phyloP scores from a whole-genome alignment of 768 basidiomycete species.

The Boletus barrowsii region DNA sequence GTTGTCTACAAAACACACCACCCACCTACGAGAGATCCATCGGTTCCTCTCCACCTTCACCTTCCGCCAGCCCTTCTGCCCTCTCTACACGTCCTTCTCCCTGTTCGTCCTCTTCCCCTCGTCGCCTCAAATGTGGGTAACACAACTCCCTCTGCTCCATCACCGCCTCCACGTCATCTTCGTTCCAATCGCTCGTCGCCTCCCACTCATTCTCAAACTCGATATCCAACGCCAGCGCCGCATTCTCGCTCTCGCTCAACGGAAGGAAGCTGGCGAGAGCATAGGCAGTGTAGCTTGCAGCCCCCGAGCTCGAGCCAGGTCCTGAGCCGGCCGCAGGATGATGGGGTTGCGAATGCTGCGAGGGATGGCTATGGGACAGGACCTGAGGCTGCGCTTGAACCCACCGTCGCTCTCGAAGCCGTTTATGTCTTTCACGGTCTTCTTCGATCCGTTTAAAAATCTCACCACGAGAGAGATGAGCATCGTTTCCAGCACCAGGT shows the following conservation, averaged over 20 bases:
- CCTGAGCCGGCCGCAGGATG: background rate
- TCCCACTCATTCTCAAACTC: slow-evolving; percentile 92
- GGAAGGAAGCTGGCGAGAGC: slow-evolving; percentile 25
- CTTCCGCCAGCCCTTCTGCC: background rate
- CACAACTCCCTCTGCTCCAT: slow-evolving; percentile 69
- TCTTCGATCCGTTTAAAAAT: slow-evolving; percentile 87
- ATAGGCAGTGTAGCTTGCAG: slow-evolving; percentile 7
- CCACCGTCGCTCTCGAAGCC: slow-evolving; percentile 1
- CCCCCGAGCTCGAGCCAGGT: background rate
- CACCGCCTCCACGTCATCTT: slow-evolving; percentile 78
- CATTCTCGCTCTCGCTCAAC: slow-evolving; percentile 42
- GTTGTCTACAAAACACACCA: no score
- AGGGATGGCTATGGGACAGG: background rate
- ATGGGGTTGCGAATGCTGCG: background rate
- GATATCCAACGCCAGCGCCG: slow-evolving; percentile 65
- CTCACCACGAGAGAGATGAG: slow-evolving; percentile 56
- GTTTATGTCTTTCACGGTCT: slow-evolving; percentile 86
- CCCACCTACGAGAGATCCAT: slow-evolving; percentile 1
- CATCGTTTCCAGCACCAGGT: background rate
- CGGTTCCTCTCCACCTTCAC: background rate
- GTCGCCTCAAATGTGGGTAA: slow-evolving; percentile 42
- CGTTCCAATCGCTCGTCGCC: slow-evolving; percentile 87
- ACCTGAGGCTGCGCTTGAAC: slow-evolving; percentile 4
- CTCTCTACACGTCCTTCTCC: background rate
- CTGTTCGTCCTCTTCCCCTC: background rate